Percentiles rank a stretch among this genome's conserved stretches.
Evolutionary conservation across 2,329 filamentous ascomycete species (phyloP).

Genomic region (Colletotrichum sp.): DNA sequence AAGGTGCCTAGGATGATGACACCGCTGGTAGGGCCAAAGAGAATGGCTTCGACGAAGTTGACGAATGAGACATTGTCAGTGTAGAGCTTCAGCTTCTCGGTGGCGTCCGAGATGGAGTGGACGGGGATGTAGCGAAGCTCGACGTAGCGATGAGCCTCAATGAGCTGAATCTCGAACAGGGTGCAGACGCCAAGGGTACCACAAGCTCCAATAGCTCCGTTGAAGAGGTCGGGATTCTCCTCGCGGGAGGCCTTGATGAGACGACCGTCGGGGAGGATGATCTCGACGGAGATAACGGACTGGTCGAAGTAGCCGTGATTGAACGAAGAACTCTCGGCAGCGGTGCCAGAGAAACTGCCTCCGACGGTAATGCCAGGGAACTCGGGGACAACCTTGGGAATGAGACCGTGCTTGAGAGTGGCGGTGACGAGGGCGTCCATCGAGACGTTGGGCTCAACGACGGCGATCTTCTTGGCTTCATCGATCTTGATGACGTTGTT

Average conservation of each 20-base stretch:
- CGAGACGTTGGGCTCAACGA: constrained; percentile 72
- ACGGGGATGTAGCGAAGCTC: constrained; percentile 59
- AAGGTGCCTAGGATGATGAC: constrained; percentile 60
- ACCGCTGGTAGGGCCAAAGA: constrained; percentile 44
- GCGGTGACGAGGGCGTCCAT: constrained; percentile 69
- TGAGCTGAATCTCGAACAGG: constrained; percentile 61
- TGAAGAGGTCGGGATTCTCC: constrained; percentile 60
- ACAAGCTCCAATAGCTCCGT: constrained; percentile 62
- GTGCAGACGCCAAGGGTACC: constrained; percentile 68
- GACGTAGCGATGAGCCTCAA: constrained; percentile 58
- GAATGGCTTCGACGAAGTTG: constrained; percentile 68
- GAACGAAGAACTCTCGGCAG: constrained; percentile 72
- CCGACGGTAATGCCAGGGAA: constrained; percentile 74
- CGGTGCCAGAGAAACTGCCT: constrained; percentile 70
- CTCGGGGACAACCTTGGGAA: constrained; percentile 73
- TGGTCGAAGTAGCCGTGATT: constrained; percentile 70
- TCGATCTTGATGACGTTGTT: constrained; percentile 69
- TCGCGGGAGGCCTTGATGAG: constrained; percentile 51
- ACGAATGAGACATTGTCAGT: neutral
- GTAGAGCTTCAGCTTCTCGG: constrained; percentile 40
- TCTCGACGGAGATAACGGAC: constrained; percentile 66
- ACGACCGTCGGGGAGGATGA: constrained; percentile 65
- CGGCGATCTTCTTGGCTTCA: constrained; percentile 51
- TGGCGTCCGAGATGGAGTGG: constrained; percentile 43
- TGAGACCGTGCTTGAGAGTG: constrained; percentile 57